Conservation (phyloP, 1,139 yeast species). For the Yamadazyma dushanensis region DNA sequence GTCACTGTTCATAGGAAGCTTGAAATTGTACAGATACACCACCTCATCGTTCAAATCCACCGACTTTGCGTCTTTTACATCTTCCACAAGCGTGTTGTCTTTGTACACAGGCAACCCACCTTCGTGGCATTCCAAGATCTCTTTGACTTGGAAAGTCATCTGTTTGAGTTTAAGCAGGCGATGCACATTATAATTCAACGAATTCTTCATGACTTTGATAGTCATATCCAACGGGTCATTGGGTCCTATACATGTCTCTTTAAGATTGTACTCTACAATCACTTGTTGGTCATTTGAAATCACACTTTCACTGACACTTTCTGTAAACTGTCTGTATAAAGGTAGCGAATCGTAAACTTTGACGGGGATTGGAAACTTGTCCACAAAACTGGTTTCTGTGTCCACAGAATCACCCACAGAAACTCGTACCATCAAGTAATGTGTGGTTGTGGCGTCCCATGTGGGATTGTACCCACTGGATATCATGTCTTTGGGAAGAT, state of each 20-base stretch:
- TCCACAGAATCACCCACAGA: slow-evolving; percentile 33
- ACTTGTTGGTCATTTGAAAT: slow-evolving; percentile 44
- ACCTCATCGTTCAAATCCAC: slow-evolving; percentile 32
- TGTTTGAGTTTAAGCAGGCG: slow-evolving; percentile 45
- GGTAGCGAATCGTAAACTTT: slow-evolving; percentile 55
- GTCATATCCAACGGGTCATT: slow-evolving; percentile 41
- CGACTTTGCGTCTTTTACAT: slow-evolving; percentile 24
- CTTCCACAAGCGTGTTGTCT: slow-evolving; percentile 34
- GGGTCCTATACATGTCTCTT: slow-evolving; percentile 53
- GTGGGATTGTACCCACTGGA: slow-evolving; percentile 42
- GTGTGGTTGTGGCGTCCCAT: slow-evolving; percentile 45
- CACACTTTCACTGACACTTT: slow-evolving; percentile 43
- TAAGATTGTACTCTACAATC: slow-evolving; percentile 42
- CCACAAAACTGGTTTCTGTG: slow-evolving; percentile 31
- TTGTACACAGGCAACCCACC: slow-evolving; percentile 46
- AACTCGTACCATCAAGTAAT: slow-evolving; percentile 35
- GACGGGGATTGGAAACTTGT: slow-evolving; percentile 47
- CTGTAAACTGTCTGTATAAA: slow-evolving; percentile 52
- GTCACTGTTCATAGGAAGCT: slow-evolving; percentile 41
- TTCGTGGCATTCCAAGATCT: slow-evolving; percentile 47
- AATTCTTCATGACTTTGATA: slow-evolving; percentile 39
- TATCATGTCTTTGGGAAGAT: slow-evolving; percentile 54
- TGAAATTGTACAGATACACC: slow-evolving; percentile 25
- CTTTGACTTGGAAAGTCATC: slow-evolving; percentile 51
- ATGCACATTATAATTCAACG: slow-evolving; percentile 31